These are phyloP conservation scores for Neonothopanus nambi DNA, from an alignment of 1,284 basidiomycete species.

Conservation along the genomic window DNA sequence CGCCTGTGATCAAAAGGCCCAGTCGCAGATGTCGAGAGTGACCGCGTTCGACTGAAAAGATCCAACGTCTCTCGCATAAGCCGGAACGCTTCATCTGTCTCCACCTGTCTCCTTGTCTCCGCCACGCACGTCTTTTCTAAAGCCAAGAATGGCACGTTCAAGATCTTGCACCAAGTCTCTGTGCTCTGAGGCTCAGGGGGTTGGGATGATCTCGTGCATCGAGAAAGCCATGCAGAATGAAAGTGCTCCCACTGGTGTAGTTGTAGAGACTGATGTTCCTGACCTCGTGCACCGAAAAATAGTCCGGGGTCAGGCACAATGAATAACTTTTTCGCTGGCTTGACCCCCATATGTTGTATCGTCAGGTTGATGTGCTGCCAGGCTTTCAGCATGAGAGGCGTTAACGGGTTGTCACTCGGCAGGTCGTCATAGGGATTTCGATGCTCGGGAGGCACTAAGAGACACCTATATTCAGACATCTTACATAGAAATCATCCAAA, in stretches of 20 bases:
- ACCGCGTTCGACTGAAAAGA: no score
- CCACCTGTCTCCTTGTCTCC: no score
- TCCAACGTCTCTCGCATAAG: no score
- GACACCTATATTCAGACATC: background rate
- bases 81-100: no score
- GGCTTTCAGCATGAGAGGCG: background rate
- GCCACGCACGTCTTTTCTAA: no score
- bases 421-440: background rate
- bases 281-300: background rate
- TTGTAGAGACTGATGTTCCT: background rate
- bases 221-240: background rate
- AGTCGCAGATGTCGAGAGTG: background rate
- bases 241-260: background rate
- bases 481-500: background rate
- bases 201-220: no score
- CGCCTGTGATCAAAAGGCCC: background rate
- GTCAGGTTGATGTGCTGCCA: background rate
- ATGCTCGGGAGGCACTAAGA: background rate
- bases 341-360: background rate
- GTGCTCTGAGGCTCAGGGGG: no score
- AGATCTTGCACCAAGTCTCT: no score
- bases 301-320: background rate
- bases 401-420: background rate
- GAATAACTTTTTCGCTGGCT: background rate
- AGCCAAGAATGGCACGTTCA: no score